Conservation (phyloP, 169 alveolate species). For the Cryptosporidium meleagridis region DNA sequence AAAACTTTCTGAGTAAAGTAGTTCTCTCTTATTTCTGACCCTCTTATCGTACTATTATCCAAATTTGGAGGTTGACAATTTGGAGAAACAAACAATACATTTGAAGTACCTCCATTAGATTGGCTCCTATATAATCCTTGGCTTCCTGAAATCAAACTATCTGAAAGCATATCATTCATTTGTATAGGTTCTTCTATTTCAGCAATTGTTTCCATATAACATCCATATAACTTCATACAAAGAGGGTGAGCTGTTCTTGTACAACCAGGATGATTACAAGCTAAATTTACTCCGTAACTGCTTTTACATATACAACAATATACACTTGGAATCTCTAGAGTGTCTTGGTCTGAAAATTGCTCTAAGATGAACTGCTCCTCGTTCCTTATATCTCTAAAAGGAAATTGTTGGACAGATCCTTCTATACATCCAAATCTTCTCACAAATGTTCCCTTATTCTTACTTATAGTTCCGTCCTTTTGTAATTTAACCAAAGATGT, state of each 20-base stretch:
- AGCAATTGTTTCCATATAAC: constrained; percentile 52
- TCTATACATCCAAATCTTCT: constrained; percentile 47
- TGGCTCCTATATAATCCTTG: neutral
- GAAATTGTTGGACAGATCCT: constrained; percentile 48
- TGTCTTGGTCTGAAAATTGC: constrained; percentile 12
- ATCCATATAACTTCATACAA: constrained; percentile 43
- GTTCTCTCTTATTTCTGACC: neutral
- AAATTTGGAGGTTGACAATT: constrained; percentile 46
- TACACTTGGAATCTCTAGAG: constrained; percentile 19
- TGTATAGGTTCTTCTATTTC: neutral
- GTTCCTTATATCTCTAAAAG: constrained; percentile 41
- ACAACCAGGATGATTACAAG: constrained; percentile 47
- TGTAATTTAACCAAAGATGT: constrained; percentile 39
- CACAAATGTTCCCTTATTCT: constrained; percentile 12
- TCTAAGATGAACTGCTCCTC: constrained; percentile 55
- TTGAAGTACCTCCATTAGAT: neutral
- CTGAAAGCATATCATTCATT: neutral
- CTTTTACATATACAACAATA: constrained; percentile 70
- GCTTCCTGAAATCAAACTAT: neutral
- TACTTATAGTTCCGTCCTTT: neutral
- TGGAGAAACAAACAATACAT: constrained; percentile 41
- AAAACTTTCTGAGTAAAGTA: constrained; percentile 42
- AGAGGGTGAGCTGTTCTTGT: constrained; percentile 58
- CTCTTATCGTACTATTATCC: neutral
- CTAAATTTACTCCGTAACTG: constrained; percentile 51